A percentile compares a stretch with the other conserved stretches of the same genome.
Conservation (phyloP, 2,329 filamentous ascomycete species). For the Chrysosporium queenslandicum region DNA sequence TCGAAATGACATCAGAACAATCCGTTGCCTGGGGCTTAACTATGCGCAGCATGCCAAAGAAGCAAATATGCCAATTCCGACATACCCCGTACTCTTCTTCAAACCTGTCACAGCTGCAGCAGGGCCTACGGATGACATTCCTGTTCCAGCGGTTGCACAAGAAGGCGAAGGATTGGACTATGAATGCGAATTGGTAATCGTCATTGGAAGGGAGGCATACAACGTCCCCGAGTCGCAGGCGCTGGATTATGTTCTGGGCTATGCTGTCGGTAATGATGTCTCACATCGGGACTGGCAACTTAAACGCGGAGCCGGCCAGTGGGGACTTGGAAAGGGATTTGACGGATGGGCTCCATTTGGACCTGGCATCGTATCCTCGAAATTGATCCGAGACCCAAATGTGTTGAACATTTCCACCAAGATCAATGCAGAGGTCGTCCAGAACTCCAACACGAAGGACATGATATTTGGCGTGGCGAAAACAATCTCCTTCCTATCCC, state of each 20-base stretch:
- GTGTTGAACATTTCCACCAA: conserved; percentile 36
- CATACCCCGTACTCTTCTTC: conserved; percentile 64
- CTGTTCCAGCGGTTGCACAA: conserved; percentile 56
- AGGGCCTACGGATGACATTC: conserved; percentile 57
- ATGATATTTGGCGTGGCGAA: conserved; percentile 41
- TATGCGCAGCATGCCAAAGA: conserved; percentile 63
- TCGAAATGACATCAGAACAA: conserved; percentile 52
- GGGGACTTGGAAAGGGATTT: conserved; percentile 63
- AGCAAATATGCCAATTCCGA: conserved; percentile 57
- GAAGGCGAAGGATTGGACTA: conserved; percentile 60
- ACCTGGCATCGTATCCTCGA: conserved; percentile 55
- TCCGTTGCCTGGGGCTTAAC: conserved; percentile 61
- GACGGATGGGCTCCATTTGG: conserved; percentile 67
- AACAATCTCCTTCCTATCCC: conserved; percentile 40
- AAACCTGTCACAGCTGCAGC: conserved; percentile 58
- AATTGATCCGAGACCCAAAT: conserved; percentile 38
- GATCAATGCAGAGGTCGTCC: conserved; percentile 42
- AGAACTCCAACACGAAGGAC: conserved; percentile 42
- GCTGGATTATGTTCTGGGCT: conserved; percentile 63
- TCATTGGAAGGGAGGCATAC: conserved; percentile 58
- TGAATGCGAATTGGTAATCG: conserved; percentile 65
- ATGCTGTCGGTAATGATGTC: conserved; percentile 68
- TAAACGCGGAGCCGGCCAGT: conserved; percentile 57
- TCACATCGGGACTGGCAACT: conserved; percentile 70
- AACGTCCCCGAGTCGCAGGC: conserved; percentile 57